Evolutionary conservation across 345 rosid genomes (phyloP).

Genomic region (Salix purpurea): DNA sequence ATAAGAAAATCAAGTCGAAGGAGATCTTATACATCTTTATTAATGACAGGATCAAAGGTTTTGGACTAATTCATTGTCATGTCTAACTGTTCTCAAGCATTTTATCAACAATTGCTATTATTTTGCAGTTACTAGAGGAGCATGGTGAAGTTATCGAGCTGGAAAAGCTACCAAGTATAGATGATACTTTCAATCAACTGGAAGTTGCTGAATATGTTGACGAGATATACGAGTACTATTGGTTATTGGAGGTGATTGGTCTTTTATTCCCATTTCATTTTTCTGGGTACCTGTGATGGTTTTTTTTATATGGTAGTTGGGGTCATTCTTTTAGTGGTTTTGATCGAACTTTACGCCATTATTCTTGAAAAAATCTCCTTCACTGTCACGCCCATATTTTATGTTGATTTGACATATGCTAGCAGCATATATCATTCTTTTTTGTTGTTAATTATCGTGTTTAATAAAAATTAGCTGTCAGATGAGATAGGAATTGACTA

Average conservation of each 20-base stretch:
- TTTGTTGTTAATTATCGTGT: neutral
- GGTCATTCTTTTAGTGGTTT: neutral
- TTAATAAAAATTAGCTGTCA: neutral
- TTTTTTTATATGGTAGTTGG: neutral
- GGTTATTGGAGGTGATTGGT: constrained; percentile 72
- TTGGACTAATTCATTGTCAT: constrained; percentile 3
- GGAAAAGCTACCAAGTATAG: constrained; percentile 62
- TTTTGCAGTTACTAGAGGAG: constrained; percentile 51
- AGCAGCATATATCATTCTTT: neutral
- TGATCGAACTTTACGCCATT: neutral
- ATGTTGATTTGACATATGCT: neutral
- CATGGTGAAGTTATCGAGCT: constrained; percentile 36
- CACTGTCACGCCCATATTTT: neutral
- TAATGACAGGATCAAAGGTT: constrained; percentile 81
- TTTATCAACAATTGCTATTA: constrained; percentile 13
- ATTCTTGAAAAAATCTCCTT: neutral
- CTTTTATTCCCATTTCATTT: neutral
- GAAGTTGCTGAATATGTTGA: constrained; percentile 98
- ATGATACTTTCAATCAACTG: constrained; percentile 67
- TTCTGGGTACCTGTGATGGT: neutral
- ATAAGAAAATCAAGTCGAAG: constrained; percentile 64
- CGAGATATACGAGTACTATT: constrained; percentile 83
- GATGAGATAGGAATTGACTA: neutral
- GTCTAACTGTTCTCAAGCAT: neutral
- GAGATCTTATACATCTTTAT: constrained; percentile 76